phyloP scores from a whole-genome alignment of 768 basidiomycete species.

The Trametes cingulata region DNA sequence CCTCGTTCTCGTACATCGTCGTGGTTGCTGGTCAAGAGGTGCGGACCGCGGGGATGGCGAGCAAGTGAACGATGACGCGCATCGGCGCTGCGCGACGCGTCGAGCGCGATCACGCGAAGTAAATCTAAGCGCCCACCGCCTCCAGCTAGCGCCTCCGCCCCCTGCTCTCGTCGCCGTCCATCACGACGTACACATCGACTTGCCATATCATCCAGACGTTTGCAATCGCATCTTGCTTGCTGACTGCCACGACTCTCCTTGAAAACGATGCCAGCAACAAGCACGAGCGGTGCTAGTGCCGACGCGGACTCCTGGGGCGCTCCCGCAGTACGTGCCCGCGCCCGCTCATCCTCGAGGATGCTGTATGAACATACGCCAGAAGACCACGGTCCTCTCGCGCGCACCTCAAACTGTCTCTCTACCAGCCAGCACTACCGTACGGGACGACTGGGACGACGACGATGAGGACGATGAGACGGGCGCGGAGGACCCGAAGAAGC shows the following conservation, averaged over 20 bases:
- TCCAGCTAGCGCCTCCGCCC: no score
- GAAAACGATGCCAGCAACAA: constrained; percentile 2
- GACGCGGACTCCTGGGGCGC: constrained; percentile 16
- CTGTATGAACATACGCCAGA: background rate
- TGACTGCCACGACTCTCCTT: no score
- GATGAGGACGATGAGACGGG: constrained; percentile 47
- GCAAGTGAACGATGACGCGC: constrained; percentile 2
- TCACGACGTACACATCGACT: background rate
- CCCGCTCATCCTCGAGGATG: background rate
- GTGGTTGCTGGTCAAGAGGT: constrained; percentile 1
- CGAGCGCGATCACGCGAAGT: constrained; percentile 5
- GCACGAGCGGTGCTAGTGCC: background rate
- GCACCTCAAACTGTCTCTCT: background rate
- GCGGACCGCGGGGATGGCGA: no score
- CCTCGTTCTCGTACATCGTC: background rate
- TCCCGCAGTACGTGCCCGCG: constrained; percentile 16
- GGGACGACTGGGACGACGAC: constrained; percentile 65
- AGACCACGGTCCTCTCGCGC: background rate
- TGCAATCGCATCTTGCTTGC: no score
- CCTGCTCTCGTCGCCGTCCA: background rate
- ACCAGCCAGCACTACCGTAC: constrained; percentile 22
- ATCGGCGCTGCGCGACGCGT: constrained; percentile 1
- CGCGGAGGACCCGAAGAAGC: constrained; percentile 48
- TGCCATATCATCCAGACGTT: no score
- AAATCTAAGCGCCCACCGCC: background rate